Base-by-base conservation (phyloP, 129 eudicot species). In the Arctium lappa region DNA sequence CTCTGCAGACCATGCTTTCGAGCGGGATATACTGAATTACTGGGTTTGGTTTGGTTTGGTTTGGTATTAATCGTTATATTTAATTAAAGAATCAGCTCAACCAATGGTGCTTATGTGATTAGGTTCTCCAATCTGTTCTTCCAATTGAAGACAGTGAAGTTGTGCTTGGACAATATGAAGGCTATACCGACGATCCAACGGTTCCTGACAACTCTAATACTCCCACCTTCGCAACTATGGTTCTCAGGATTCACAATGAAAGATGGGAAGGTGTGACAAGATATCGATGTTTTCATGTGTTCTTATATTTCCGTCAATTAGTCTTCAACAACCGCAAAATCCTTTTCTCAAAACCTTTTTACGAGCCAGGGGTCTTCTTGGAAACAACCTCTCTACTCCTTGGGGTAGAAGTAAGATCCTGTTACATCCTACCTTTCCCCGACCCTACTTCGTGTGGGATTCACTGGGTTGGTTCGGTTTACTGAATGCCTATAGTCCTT, bases 111-210 rank as follows among this genome's bases (percentile, higher is more conserved):
- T 81, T 40, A 29, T 76, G 72, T 46, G 13, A 73, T 72, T 85
- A 95, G 99, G 97, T 95, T 87, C 97, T 95, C 73, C 97, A 95
- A 86, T 91, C 99, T 48, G 97, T 95, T 65, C 53, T 83, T 44
- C 94, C 97, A 12, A 79, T 90, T 82, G 83, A 90, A 68, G 97
- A 95, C 80, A 92, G 85, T 70, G 99, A 95, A 86, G 97, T 95
- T 86, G 99, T 95, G n/a, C 93, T 95, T 82, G 99, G 99, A 75
- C 99, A 95, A 72, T 95, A 95, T 82, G 97, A 95, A 18, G 99
- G 99, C 62, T 95, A 95, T 83, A 88, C 80, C 4, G 97, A 91
- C 40, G 99, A 95, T 72, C 97, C 99, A 70, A 93, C 99, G 5
- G 99, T 95, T 86, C 99, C 99, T 6, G 93, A 92, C 65, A 69